Evolutionary conservation across 345 rosid species (phyloP), one percentile per base, ranked within the genome.

Genomic region (Excoecaria agallocha): DNA sequence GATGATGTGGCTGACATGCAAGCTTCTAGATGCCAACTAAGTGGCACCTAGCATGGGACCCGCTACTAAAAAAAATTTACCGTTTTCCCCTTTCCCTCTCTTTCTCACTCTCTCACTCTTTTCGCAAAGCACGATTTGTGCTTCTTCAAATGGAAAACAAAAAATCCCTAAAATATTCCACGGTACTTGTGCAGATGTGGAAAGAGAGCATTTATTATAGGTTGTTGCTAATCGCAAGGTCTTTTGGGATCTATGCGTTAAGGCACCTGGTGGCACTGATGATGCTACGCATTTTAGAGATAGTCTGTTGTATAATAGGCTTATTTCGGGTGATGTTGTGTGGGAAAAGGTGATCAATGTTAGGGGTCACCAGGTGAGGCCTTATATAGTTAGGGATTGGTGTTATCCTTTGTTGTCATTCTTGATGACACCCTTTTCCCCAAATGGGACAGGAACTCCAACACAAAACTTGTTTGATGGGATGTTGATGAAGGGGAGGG

Each of bases 401-500:
- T 90, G 99, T 75, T 93, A 90, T 77, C 99, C 98, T 24, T 76
- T 89, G 48, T 73, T 90, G 82, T 87, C 99, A 0, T 95, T 93
- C 25, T 58, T 95, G 71, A 95, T 95, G 99, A 89, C 97, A 52
- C 98, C 99, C 17, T 95, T 88, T 81, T 93, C 96, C 0, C 89
- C 97, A 0, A 82, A 89, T 30, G 99, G 99, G 19, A 65, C 88
- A 0, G 99, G 98, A 22, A 80, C 88, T 0, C 99, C 99, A 0
- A 91, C 97, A 0, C 97, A 93, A 85, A 95, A 95, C 76, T 80
- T 95, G 70, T 95, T 95, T 20, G 99, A 95, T 3, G 97, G 98
- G 12, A 95, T 95, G 99, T 78, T 95, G 78, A 95, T 95, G 99
- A 95, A 95, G 71, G 98, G 96, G 50, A 89, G 99, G 85, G 90